Evolutionary conservation across 2,329 filamentous ascomycete species (phyloP), one percentile per base, ranked within the genome.

Genomic region (Exophiala alcalophila): DNA sequence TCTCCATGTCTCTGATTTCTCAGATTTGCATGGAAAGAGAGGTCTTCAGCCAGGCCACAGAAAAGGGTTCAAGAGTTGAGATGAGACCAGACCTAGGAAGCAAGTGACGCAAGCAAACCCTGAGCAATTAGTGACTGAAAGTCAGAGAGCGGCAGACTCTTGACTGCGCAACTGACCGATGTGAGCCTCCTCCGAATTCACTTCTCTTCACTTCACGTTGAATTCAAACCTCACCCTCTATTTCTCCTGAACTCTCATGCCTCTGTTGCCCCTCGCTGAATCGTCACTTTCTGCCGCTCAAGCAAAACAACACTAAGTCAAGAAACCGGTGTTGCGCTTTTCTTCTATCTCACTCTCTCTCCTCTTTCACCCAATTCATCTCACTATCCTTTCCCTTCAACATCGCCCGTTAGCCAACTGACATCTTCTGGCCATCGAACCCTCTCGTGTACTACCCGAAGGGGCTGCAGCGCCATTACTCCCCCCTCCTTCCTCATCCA

Each of bases 1-100:
- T 44, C 43, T 33, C 26, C 34, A 33, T 44, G 47, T 50, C 47
- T 50, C 47, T 44, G 24, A 44, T 29, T 29, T 34, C 5, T 11
- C n/a, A 4, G 10, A 11, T 28, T 32, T 27, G 3, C 10, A 11
- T 16, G 16, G 21, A 16, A 16, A 10, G 38, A 7, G 20, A 24
- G 18, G 33, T 28, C 7, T 32, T 42, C 30, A 42, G 20, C 34
- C 39, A 42, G 14, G n/a, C 6, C 9, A 25, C 14, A 10, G 23
- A 14, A 27, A 23, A 23, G 26, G 8, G n/a, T 16, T 11, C 14
- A 36, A 25, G 28, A 30, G 8, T 30, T 30, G 28, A 30, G 16
- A 10, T 4, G n/a, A 18, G 12, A 9, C 14, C 16, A 30, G 12
- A 6, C n/a, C n/a, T n/a, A n/a, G n/a, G n/a, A n/a, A n/a, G n/a